Evolutionary conservation across 2,329 filamentous ascomycete species (phyloP), one percentile per base, ranked within the genome.

Genomic region (Colletotrichum tropicicola): DNA sequence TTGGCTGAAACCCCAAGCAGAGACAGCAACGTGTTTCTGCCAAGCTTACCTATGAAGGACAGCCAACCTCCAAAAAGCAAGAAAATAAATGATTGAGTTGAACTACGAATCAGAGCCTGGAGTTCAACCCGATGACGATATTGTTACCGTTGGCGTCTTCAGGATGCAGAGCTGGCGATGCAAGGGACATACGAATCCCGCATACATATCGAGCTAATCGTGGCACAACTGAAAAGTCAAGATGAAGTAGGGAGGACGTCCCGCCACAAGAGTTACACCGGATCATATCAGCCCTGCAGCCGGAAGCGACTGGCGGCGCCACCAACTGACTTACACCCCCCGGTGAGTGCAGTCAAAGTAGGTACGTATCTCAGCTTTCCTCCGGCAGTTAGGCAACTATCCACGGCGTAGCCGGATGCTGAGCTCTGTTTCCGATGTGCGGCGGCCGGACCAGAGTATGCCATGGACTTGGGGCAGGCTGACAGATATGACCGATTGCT

Each of bases 241-340:
- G 37, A 45, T 23, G 39, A 45, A 44, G 13, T n/a, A 8, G 12
- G 39, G n/a, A n/a, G n/a, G n/a, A n/a, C n/a, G n/a, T n/a, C 52
- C 17, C 39, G 15, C 7, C 27, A 55, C 39, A 23, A 17, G n/a
- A 52, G 8, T 25, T 17, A 61, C 41, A 21, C 39, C 55, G 60
- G 55, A 45, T 23, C 39, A 30, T 27, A 23, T 17, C 32, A 17
- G 12, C 9, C 19, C 39, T 59, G 39, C 23, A 19, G 12, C 47
- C 45, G 47, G 60, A 27, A 48, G 32, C n/a, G 37, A 39, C 30
- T 39, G 30, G 47, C 30, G 39, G 25, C 60, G 30, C 60, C 47
- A 48, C 27, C 6, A 4, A 17, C 35, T 17, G 37, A 12, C 28
- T 15, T 6, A 21, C 21, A 13, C 17, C 13, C 55, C 30, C n/a